Evolutionary conservation across 352 stramenopile genomes (phyloP).

Genomic region (Phytopythium chamaehyphon): DNA sequence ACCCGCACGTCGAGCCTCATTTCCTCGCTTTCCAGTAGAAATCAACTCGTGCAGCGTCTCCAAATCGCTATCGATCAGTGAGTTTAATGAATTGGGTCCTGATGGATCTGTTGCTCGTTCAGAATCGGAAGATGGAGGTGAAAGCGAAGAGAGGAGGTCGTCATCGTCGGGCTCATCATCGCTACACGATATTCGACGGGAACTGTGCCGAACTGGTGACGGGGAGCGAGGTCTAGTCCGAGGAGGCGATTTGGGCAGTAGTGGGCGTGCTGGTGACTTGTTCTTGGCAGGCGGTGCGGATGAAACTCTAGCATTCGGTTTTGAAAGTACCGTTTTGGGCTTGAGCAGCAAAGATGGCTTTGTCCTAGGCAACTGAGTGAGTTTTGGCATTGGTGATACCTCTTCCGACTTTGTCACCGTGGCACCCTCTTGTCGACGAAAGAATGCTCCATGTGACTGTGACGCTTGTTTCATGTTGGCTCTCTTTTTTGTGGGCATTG

Average conservation of each 20-base stretch:
- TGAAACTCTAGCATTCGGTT: neutral
- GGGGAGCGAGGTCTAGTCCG: neutral
- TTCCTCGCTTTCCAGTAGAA: slow-evolving; percentile 12
- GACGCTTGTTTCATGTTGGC: slow-evolving; percentile 1
- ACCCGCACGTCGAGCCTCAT: neutral
- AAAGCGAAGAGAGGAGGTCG: slow-evolving; percentile 17
- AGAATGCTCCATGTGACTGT: slow-evolving; percentile 1
- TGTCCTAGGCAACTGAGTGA: slow-evolving; percentile 31
- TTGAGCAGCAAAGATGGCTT: slow-evolving; percentile 32
- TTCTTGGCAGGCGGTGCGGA: slow-evolving; percentile 1
- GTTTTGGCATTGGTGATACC: slow-evolving; percentile 45
- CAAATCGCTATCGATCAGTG: slow-evolving; percentile 45
- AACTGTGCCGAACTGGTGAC: too few relatives aligned
- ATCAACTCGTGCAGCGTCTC: slow-evolving; percentile 36
- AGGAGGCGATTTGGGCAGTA: neutral
- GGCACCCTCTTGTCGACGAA: neutral
- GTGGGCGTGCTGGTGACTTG: slow-evolving; percentile 4
- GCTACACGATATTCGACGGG: neutral
- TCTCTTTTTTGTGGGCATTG: slow-evolving; percentile 1
- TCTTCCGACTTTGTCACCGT: neutral
- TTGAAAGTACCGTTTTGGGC: slow-evolving; percentile 6
- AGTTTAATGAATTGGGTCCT: slow-evolving; percentile 37
- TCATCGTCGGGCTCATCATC: neutral
- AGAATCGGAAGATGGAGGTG: slow-evolving; percentile 14
- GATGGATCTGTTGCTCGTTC: slow-evolving; percentile 13